These are phyloP conservation scores for Calonectria montana DNA, from an alignment of 2,329 filamentous ascomycete genomes.

Conservation along the genomic window DNA sequence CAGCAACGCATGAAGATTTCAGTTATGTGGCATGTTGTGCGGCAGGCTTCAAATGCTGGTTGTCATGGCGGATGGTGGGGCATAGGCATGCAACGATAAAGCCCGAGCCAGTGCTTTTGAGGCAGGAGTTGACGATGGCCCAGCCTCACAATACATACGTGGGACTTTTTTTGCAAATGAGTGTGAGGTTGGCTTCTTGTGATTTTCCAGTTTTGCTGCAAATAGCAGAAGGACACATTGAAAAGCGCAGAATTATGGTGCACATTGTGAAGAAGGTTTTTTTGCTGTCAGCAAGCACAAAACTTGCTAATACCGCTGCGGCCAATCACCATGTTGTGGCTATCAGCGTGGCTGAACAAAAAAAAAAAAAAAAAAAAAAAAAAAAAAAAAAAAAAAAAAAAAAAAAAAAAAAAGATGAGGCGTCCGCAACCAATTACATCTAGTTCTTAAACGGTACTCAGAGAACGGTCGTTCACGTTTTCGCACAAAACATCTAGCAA, in stretches of 20 bases:
- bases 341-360: background rate
- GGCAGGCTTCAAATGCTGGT: background rate
- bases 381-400: no score
- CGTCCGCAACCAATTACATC: background rate
- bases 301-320: background rate
- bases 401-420: background rate
- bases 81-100: background rate
- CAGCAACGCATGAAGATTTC: background rate
- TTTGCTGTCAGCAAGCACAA: background rate
- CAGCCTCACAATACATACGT: background rate
- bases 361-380: no score
- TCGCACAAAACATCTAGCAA: background rate
- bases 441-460: background rate
- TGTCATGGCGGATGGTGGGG: background rate
- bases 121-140: background rate
- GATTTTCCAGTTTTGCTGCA: no score
- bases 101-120: background rate
- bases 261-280: background rate
- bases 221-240: background rate
- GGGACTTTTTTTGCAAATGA: background rate
- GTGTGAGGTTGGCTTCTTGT: background rate
- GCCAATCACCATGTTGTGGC: background rate
- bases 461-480: background rate
- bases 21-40: background rate
- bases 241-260: background rate